Base-by-base conservation (phyloP, 2,329 filamentous ascomycete species). In the Fusarium proliferatum region DNA sequence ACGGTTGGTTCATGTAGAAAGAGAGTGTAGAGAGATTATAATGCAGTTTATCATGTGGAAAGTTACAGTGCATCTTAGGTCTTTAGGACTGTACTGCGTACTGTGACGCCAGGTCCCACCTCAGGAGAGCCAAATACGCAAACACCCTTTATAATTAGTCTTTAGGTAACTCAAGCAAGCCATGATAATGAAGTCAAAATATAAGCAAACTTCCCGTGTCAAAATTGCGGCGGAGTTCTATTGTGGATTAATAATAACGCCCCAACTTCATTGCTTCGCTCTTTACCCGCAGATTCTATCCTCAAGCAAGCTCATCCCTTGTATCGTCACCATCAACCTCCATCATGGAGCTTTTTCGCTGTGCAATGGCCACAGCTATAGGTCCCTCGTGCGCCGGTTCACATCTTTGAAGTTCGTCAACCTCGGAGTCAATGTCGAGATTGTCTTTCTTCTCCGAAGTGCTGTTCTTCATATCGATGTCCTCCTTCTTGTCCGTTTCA, bases 281-380 rank as follows among this genome's bases (percentile, higher is more conserved):
- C 28, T 34, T 55, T 23, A 30, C 60, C 45, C 36, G 13, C 43
- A 21, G 26, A 41, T 55, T 43, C 28, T 42, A 33, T 41, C 23
- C 21, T 53, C 36, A 55, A 46, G 42, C 62, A 56, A 53, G 46
- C 45, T 70, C 69, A 42, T 61, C 57, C 41, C 55, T 63, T 28
- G 55, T 42, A 36, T 61, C 51, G 30, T 65, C 55, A 9, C 48
- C 64, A 46, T 75, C 73, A 23, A 73, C 42, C 28, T 76, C 72
- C 63, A 72, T 67, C 30, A 23, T 51, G 21, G 49, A 61, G 30
- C 53, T 39, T 39, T 55, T 64, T 51, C 17, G 46, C 30, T 63
- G 57, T 17, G 51, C 43, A 58, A 33, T 39, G 28, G 43, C 30
- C 56, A 49, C 36, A 34, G 39, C 43, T 19, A 28, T 67, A 36